Conservation (phyloP, 2,329 filamentous ascomycete species). For the Hypocreales sp. region DNA sequence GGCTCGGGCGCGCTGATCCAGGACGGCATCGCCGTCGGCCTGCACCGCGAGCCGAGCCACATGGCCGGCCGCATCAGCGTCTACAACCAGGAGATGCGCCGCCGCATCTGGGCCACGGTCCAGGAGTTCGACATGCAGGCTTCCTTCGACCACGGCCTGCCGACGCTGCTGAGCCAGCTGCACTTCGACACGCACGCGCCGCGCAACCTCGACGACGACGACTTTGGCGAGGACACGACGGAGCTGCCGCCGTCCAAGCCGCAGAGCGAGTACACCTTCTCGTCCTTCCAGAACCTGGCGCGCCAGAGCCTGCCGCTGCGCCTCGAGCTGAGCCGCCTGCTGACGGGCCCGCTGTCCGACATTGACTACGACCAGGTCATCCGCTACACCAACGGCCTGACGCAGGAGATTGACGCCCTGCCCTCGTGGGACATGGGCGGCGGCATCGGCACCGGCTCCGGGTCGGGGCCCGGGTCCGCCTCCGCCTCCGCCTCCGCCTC, state of each 20-base stretch:
- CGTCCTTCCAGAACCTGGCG: conserved; percentile 42
- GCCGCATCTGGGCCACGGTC: conserved; percentile 44
- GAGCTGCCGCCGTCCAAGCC: conserved; percentile 35
- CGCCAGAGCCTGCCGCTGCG: conserved; percentile 40
- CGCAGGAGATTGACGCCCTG: conserved; percentile 42
- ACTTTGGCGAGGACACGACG: conserved; percentile 37
- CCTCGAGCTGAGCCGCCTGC: conserved; percentile 38
- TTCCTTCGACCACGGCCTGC: conserved; percentile 43
- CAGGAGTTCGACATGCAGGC: conserved; percentile 48
- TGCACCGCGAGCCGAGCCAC: conserved; percentile 42
- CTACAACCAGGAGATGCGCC: conserved; percentile 46
- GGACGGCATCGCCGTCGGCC: conserved; percentile 40
- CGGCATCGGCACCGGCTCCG: too few species aligned
- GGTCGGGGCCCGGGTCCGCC: too few species aligned
- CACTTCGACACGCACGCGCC: conserved; percentile 40
- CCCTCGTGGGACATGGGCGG: conserved; percentile 42
- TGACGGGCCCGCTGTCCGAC: conserved; percentile 37
- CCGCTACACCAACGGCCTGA: conserved; percentile 44
- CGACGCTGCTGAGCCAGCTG: conserved; percentile 40
- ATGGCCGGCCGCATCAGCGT: conserved; percentile 38
- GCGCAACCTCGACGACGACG: conserved; percentile 40
- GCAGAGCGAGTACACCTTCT: conserved; percentile 37
- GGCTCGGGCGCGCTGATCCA: conserved; percentile 38
- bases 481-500: too few species aligned
- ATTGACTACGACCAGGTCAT: conserved; percentile 48